Evolutionary conservation across 2,329 filamentous ascomycete genomes (phyloP).

Genomic region (Hortaea werneckii): DNA sequence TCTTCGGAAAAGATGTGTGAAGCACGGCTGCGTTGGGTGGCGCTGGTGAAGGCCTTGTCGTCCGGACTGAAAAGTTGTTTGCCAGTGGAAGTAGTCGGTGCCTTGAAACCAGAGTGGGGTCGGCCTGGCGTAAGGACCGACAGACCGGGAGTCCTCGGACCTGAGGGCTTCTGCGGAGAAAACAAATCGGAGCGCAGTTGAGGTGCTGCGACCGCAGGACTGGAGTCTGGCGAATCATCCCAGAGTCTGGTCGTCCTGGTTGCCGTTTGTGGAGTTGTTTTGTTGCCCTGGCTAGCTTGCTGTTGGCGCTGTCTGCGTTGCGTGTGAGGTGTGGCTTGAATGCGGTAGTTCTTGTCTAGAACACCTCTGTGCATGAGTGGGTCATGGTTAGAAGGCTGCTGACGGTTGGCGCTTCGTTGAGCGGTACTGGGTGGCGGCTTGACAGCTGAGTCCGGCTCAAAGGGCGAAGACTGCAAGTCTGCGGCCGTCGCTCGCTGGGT

Average conservation of each 20-base stretch:
- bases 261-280: constrained; percentile 26
- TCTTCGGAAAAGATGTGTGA: constrained; percentile 9
- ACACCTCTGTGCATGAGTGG: constrained; percentile 71
- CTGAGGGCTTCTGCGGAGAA: constrained; percentile 22
- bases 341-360: constrained; percentile 90
- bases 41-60: constrained; percentile 17
- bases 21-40: constrained; percentile 10
- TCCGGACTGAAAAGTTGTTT: constrained; percentile 24
- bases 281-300: constrained; percentile 16
- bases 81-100: constrained; percentile 24
- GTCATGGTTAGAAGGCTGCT: constrained; percentile 42
- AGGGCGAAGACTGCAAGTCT: constrained; percentile 38
- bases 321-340: constrained; percentile 76
- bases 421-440: constrained; percentile 20
- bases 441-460: constrained; percentile 36
- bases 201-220: constrained; percentile 65
- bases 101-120: constrained; percentile 7
- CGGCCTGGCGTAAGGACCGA: constrained; percentile 64
- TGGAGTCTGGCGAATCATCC: constrained; percentile 41
- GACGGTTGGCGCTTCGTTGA: not conserved
- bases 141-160: constrained; percentile 65
- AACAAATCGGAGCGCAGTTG: constrained; percentile 80
- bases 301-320: constrained; percentile 16
- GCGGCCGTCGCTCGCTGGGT: constrained; percentile 1
- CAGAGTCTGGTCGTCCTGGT: constrained; percentile 18